phyloP scores from a whole-genome alignment of 305 asterid genomes.

The Fraxinus dipetala region DNA sequence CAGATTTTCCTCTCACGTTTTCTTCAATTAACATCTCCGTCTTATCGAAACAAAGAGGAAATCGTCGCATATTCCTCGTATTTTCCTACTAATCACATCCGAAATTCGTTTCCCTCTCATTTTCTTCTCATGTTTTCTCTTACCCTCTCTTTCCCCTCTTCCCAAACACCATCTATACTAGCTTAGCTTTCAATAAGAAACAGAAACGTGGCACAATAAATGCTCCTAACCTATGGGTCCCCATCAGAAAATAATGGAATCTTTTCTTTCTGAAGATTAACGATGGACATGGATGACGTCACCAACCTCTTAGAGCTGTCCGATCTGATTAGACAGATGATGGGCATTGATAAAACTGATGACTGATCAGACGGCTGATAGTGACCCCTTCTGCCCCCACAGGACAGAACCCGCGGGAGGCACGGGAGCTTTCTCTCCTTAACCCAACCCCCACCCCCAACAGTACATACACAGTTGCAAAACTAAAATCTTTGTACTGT shows the following conservation, averaged over 20 bases:
- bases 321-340: conserved; percentile 20
- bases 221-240: neutral
- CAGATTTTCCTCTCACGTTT: neutral
- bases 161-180: neutral
- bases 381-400: neutral
- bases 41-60: neutral
- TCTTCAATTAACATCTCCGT: neutral
- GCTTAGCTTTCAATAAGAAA: neutral
- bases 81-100: neutral
- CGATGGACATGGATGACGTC: conserved; percentile 2
- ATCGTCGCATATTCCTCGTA: neutral
- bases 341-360: conserved; percentile 5
- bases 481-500: conserved; percentile 5
- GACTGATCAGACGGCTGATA: conserved; percentile 29
- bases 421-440: conserved; percentile 33
- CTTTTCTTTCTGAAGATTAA: neutral
- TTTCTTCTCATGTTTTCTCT: neutral
- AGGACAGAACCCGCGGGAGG: conserved; percentile 39
- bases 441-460: conserved; percentile 14
- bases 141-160: neutral
- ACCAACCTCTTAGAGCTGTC: neutral
- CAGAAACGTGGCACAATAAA: neutral
- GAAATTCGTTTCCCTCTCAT: neutral
- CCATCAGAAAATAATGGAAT: neutral
- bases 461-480: conserved; percentile 3